These are phyloP conservation scores for Tylopilus sp. DNA, from an alignment of 768 basidiomycete genomes.

Conservation along the genomic window DNA sequence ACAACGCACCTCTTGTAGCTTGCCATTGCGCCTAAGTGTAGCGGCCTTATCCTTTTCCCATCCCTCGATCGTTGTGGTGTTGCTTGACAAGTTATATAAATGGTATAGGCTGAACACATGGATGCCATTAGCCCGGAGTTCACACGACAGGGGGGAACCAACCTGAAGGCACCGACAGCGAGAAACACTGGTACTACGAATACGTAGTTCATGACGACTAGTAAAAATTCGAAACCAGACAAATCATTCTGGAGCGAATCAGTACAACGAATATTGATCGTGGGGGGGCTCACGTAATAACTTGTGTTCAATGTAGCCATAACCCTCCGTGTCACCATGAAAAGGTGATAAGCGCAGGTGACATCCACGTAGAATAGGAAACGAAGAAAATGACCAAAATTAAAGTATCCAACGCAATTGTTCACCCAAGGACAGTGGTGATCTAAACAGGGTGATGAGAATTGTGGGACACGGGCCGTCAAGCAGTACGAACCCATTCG, in stretches of 20 bases:
- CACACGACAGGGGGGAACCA: background rate
- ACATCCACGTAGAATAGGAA: conserved; percentile 92
- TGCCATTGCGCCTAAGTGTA: conserved; percentile 78
- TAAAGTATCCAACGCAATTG: conserved; percentile 92
- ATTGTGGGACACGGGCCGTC: background rate
- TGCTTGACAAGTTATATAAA: conserved; percentile 68
- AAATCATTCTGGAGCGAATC: conserved; percentile 58
- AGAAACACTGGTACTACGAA: conserved; percentile 83
- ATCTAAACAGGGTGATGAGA: conserved; percentile 42
- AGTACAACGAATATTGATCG: background rate
- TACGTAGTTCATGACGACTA: conserved; percentile 86
- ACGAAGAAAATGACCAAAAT: conserved; percentile 85
- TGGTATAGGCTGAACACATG: conserved; percentile 73
- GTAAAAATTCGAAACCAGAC: conserved; percentile 64
- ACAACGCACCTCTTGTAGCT: conserved; percentile 66
- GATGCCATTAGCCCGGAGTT: conserved; percentile 14
- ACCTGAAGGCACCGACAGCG: conserved; percentile 91
- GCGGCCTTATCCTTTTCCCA: conserved; percentile 98
- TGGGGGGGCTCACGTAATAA: conserved; percentile 49
- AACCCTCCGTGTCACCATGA: conserved; percentile 74
- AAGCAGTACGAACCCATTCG: conserved; percentile 68
- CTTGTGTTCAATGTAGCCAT: conserved; percentile 39
- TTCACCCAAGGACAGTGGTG: conserved; percentile 93
- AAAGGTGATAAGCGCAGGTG: conserved; percentile 83
- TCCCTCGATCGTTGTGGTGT: conserved; percentile 94